A percentile compares a stretch with the other conserved stretches of the same genome.
phyloP scores from a whole-genome alignment of 441 rosid genomes.

The Heliophila coronopifolia region DNA sequence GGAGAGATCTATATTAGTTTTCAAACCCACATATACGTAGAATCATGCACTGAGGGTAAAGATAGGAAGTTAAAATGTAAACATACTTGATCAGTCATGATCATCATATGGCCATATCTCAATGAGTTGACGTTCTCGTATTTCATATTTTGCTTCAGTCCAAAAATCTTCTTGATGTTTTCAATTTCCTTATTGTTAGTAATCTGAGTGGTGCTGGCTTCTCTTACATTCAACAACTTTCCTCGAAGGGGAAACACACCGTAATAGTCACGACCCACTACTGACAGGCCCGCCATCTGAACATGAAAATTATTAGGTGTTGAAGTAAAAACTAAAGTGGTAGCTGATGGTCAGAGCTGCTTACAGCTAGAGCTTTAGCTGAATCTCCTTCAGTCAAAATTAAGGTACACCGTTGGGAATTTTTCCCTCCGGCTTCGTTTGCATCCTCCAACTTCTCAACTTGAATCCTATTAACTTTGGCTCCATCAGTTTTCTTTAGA shows the following conservation, averaged over 20 bases:
- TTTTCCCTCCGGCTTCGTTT: constrained; percentile 76
- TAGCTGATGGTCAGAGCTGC: constrained; percentile 20
- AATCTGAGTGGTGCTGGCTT: constrained; percentile 75
- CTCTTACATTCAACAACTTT: constrained; percentile 87
- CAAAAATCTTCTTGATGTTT: constrained; percentile 80
- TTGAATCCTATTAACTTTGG: constrained; percentile 52
- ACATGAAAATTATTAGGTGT: constrained; percentile 3
- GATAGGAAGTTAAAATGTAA: not conserved
- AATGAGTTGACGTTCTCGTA: constrained; percentile 60
- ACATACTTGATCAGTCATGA: constrained; percentile 91
- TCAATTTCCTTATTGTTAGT: constrained; percentile 81
- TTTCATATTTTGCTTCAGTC: constrained; percentile 71
- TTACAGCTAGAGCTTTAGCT: constrained; percentile 90
- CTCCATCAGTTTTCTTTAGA: constrained; percentile 83
- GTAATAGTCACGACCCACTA: constrained; percentile 54
- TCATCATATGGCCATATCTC: constrained; percentile 97
- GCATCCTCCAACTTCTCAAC: constrained; percentile 91
- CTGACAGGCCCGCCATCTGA: constrained; percentile 78
- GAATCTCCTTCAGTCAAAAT: constrained; percentile 99
- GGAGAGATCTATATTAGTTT: too few species aligned
- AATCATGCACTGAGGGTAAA: not conserved
- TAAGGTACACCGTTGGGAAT: constrained; percentile 70
- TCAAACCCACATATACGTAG: not conserved
- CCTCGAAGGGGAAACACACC: constrained; percentile 96
- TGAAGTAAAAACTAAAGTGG: not conserved